These are phyloP conservation scores for Aspergillus ibericus DNA, from an alignment of 2,329 filamentous ascomycete genomes.

Conservation along the genomic window DNA sequence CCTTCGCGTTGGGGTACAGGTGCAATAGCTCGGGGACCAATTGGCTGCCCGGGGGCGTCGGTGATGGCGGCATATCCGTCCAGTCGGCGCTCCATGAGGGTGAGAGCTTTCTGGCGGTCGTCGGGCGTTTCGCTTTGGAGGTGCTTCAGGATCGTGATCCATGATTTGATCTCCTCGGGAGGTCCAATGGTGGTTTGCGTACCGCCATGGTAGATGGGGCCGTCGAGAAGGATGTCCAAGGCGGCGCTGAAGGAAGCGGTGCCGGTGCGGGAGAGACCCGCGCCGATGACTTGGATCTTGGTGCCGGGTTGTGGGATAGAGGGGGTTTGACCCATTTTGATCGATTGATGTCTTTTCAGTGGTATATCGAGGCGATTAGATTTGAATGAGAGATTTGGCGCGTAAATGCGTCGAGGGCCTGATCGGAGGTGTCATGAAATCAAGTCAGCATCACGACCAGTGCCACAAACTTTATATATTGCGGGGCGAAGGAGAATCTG, in stretches of 20 bases:
- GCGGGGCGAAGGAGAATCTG: no score
- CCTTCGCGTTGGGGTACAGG: slow-evolving; percentile 52
- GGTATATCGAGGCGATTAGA: no score
- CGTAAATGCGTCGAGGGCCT: no score
- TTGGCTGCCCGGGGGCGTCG: slow-evolving; percentile 45
- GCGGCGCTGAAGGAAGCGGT: slow-evolving; percentile 53
- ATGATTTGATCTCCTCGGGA: slow-evolving; percentile 23
- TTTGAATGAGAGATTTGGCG: no score
- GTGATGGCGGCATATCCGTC: slow-evolving; percentile 51
- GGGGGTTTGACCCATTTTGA: slow-evolving; percentile 3
- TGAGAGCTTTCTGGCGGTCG: background rate
- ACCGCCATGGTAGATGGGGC: slow-evolving; percentile 53
- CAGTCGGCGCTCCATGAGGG: slow-evolving; percentile 10
- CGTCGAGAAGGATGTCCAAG: slow-evolving; percentile 49
- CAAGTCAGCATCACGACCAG: no score
- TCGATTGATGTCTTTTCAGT: no score
- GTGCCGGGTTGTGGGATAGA: slow-evolving; percentile 5
- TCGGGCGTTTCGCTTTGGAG: background rate
- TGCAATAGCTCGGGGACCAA: slow-evolving; percentile 50
- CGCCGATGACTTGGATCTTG: slow-evolving; percentile 28
- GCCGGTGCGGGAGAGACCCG: slow-evolving; percentile 47
- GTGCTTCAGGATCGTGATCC: slow-evolving; percentile 18
- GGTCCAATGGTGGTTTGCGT: slow-evolving; percentile 35
- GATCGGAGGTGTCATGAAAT: no score
- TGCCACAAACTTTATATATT: no score